These are phyloP conservation scores for Schizothecium vesticola DNA, from an alignment of 495 filamentous ascomycete genomes.

Conservation along the genomic window DNA sequence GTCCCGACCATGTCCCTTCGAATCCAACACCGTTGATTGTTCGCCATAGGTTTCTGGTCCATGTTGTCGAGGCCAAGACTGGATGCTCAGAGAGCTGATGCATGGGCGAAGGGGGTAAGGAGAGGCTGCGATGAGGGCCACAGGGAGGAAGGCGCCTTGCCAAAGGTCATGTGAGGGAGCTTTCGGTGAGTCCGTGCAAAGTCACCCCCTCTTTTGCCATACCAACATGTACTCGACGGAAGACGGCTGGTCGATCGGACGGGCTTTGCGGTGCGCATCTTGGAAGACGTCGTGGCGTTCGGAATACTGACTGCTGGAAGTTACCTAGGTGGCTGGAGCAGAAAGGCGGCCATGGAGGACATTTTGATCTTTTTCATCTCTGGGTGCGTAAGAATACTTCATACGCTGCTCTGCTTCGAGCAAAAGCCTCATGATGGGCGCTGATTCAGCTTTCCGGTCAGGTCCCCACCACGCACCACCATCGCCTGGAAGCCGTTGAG, in stretches of 20 bases:
- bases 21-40: neutral
- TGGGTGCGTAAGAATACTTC: neutral
- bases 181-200: constrained; percentile 18
- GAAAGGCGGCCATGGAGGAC: neutral
- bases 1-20: neutral
- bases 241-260: constrained; percentile 25
- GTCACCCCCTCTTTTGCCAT: constrained; percentile 23
- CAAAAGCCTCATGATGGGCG: constrained; percentile 9
- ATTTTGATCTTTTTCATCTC: constrained; percentile 4
- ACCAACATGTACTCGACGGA: constrained; percentile 20
- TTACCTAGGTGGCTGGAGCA: neutral
- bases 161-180: constrained; percentile 10
- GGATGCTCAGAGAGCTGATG: constrained; percentile 3
- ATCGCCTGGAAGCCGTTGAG: neutral
- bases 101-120: constrained; percentile 12
- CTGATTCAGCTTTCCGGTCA: constrained; percentile 13
- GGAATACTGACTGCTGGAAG: neutral
- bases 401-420: neutral
- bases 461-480: constrained; percentile 3
- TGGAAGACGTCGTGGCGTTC: neutral
- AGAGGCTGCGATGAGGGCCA: constrained; percentile 12
- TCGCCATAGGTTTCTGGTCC: neutral
- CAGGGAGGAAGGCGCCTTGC: constrained; percentile 7
- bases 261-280: constrained; percentile 18
- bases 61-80: neutral